Conservation (phyloP, 805 yeast genomes). For the Metschnikowia amazonensis region DNA sequence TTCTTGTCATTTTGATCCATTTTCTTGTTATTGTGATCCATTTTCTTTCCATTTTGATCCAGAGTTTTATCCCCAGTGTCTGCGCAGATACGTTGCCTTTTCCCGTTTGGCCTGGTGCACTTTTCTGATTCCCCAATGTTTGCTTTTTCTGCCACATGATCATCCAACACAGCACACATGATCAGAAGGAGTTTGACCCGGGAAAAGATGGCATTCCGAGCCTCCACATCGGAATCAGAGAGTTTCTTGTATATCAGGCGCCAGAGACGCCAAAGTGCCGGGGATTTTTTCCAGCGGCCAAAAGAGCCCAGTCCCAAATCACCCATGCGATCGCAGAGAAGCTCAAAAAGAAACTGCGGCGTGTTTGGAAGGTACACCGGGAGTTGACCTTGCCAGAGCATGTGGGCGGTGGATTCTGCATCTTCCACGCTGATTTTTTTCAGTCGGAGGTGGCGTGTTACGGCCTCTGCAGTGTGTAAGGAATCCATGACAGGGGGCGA, state of each 20-base stretch:
- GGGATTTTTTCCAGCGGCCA: slow-evolving; percentile 40
- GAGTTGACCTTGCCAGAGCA: slow-evolving; percentile 30
- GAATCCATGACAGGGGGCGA: not conserved
- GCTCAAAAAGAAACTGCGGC: slow-evolving; percentile 51
- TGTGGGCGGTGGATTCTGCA: slow-evolving; percentile 33
- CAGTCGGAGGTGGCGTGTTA: slow-evolving; percentile 57
- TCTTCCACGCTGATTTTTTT: slow-evolving; percentile 43
- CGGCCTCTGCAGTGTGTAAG: slow-evolving; percentile 35
- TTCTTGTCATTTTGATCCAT: no score
- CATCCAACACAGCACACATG: slow-evolving; percentile 14
- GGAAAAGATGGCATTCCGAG: slow-evolving; percentile 41
- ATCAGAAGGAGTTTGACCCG: slow-evolving; percentile 25
- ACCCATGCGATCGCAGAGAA: slow-evolving; percentile 57
- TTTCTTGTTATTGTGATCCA: no score
- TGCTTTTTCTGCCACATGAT: not conserved
- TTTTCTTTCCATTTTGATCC: no score
- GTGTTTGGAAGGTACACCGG: slow-evolving; percentile 52
- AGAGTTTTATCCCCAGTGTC: no score
- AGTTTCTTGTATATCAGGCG: slow-evolving; percentile 35
- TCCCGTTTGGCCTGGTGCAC: no score
- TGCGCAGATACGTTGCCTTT: no score
- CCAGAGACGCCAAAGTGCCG: slow-evolving; percentile 50
- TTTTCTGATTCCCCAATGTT: not conserved
- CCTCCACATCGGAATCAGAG: slow-evolving; percentile 15
- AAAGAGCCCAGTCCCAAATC: slow-evolving; percentile 41